A percentile compares a stretch with the other conserved stretches of the same genome.
Evolutionary conservation across 768 basidiomycete species (phyloP).

Genomic region (Lentinula raphanica): DNA sequence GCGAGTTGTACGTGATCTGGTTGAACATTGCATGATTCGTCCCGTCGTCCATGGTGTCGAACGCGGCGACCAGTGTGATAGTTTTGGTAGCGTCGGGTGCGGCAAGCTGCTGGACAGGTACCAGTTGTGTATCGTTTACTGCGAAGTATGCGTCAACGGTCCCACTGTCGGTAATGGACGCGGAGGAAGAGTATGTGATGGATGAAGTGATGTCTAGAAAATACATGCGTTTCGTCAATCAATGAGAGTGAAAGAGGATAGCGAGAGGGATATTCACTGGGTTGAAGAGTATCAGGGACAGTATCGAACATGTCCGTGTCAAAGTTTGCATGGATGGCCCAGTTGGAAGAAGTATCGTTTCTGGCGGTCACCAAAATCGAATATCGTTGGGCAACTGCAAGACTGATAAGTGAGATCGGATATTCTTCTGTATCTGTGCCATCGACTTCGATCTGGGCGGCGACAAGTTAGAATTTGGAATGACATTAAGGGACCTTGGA

Average conservation of each 20-base stretch:
- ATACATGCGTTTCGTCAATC: background rate
- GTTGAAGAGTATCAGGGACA: conserved; percentile 63
- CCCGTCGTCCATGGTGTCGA: conserved; percentile 83
- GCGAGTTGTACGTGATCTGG: conserved; percentile 59
- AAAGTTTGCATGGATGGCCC: conserved; percentile 88
- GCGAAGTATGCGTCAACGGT: conserved; percentile 52
- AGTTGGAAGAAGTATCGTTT: conserved; percentile 81
- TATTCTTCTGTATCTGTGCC: conserved; percentile 77
- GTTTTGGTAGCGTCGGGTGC: conserved; percentile 49
- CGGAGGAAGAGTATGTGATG: conserved; percentile 63
- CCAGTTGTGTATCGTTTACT: conserved; percentile 63
- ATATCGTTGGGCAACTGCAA: conserved; percentile 90
- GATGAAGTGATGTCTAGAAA: conserved; percentile 73
- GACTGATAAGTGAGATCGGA: conserved; percentile 61
- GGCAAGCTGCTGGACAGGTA: conserved; percentile 52
- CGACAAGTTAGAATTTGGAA: background rate
- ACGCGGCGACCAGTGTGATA: conserved; percentile 66
- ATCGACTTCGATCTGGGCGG: conserved; percentile 61
- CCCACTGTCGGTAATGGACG: conserved; percentile 48
- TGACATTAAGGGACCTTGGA: background rate
- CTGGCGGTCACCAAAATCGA: conserved; percentile 88
- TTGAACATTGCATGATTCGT: conserved; percentile 82
- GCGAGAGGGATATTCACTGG: conserved; percentile 46
- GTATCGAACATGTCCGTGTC: conserved; percentile 86
- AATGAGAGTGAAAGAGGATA: background rate